Conservation (phyloP, 768 basidiomycete genomes). For the Coprinopsis strossmayeri region DNA sequence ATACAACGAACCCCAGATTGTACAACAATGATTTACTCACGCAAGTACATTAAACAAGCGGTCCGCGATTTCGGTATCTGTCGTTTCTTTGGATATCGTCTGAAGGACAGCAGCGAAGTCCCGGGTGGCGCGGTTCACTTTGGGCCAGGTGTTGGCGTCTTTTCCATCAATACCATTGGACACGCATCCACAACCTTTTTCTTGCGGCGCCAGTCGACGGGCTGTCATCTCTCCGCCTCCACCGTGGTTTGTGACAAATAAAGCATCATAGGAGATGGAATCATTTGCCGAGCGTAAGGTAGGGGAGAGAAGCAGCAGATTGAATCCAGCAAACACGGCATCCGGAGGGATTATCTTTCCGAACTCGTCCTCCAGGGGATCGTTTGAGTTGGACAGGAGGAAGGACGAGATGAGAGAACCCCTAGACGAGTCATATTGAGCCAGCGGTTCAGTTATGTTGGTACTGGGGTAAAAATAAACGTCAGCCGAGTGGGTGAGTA, state of each 20-base stretch:
- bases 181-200: conserved; percentile 50
- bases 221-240: conserved; percentile 52
- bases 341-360: conserved; percentile 39
- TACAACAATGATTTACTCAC: conserved; percentile 39
- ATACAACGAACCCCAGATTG: conserved; percentile 8
- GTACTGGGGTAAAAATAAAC: conserved; percentile 44
- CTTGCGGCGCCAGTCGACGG: conserved; percentile 43
- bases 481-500: conserved; percentile 3
- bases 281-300: conserved; percentile 18
- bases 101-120: conserved; percentile 40
- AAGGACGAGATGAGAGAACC: conserved; percentile 65
- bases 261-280: conserved; percentile 41
- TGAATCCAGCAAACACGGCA: conserved; percentile 71
- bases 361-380: conserved; percentile 43
- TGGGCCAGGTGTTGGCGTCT: conserved; percentile 64
- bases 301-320: conserved; percentile 62
- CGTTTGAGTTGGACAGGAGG: conserved; percentile 45
- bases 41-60: conserved; percentile 59
- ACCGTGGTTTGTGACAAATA: conserved; percentile 65
- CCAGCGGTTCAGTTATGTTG: conserved; percentile 71
- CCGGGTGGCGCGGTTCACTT: conserved; percentile 53
- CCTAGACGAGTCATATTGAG: conserved; percentile 49
- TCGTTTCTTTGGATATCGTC: conserved; percentile 25
- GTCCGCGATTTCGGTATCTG: conserved; percentile 50
- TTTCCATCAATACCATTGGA: conserved; percentile 73